A percentile compares a stretch with the other conserved stretches of the same genome.
Conservation (phyloP, 108 stramenopile genomes). For the Fistulifera solaris region DNA sequence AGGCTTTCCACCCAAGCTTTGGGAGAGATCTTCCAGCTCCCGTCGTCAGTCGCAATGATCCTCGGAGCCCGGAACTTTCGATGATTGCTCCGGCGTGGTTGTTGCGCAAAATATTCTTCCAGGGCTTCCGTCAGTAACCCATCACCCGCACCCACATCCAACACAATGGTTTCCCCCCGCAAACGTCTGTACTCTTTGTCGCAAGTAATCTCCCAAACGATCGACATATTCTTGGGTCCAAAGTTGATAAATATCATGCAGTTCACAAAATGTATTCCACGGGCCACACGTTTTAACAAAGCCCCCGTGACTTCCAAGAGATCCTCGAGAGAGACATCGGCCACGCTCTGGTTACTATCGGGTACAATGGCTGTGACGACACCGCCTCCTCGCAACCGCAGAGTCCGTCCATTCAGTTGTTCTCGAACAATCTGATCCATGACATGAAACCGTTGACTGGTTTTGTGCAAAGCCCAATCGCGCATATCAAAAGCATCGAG, state of each 20-base stretch:
- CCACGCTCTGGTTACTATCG: conserved; percentile 9
- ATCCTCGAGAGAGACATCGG: conserved; percentile 28
- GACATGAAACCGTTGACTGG: neutral
- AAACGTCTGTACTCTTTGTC: conserved; percentile 4
- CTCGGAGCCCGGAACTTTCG: conserved; percentile 18
- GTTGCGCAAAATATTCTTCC: conserved; percentile 32
- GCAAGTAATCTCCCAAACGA: conserved; percentile 58
- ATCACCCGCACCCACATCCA: conserved; percentile 84
- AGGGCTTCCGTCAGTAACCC: conserved; percentile 59
- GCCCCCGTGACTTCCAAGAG: conserved; percentile 42
- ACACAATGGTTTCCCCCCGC: conserved; percentile 29
- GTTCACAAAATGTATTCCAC: conserved; percentile 69
- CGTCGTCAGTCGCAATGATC: conserved; percentile 68
- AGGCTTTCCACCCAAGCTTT: conserved; percentile 50
- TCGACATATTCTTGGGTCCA: conserved; percentile 69
- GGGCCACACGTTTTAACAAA: conserved; percentile 42
- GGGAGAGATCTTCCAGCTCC: conserved; percentile 53
- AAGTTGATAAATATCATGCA: conserved; percentile 64
- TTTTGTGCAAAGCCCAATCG: conserved; percentile 24
- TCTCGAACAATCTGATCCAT: conserved; percentile 1
- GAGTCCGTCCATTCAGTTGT: no score
- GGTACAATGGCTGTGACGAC: conserved; percentile 10
- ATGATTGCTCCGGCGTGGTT: neutral
- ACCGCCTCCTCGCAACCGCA: neutral
- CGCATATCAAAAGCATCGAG: conserved; percentile 54